These are phyloP conservation scores for Phaseolus lunatus DNA, from an alignment of 306 rosid genomes.

Conservation along the genomic window DNA sequence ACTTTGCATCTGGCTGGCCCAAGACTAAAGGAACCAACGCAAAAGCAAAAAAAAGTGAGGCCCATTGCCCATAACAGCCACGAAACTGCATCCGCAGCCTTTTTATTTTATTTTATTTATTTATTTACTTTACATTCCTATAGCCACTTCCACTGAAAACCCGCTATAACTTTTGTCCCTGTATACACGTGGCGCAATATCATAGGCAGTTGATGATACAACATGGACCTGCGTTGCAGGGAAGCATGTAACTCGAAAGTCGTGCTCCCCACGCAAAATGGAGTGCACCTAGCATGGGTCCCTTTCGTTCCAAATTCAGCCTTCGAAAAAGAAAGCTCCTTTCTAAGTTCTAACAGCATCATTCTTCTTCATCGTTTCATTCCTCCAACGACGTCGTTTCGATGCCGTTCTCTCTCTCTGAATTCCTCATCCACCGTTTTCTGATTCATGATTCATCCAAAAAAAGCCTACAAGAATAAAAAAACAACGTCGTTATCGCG, in stretches of 20 bases:
- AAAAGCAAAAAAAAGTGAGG: background rate
- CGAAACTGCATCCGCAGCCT: background rate
- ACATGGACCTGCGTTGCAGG: constrained; percentile 7
- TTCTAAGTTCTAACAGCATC: constrained; percentile 7
- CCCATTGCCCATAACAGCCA: background rate
- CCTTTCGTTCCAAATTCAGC: constrained; percentile 42
- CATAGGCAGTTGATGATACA: background rate
- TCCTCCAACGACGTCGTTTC: constrained; percentile 6
- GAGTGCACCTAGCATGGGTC: constrained; percentile 43
- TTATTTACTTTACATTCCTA: background rate
- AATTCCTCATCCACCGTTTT: background rate
- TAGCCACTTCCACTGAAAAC: background rate
- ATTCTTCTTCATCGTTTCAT: background rate
- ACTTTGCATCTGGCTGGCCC: constrained; percentile 15
- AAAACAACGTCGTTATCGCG: constrained; percentile 6
- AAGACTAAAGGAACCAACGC: background rate
- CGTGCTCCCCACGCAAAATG: constrained; percentile 52
- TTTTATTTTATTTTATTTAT: background rate
- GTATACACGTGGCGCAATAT: constrained; percentile 2
- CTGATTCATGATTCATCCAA: background rate
- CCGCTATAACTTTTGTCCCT: background rate
- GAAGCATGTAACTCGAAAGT: constrained; percentile 40
- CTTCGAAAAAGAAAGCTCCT: constrained; percentile 38
- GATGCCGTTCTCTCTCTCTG: background rate
- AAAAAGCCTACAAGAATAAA: background rate